Conservation (phyloP, 129 eudicot species). For the Saposhnikovia divaricata region DNA sequence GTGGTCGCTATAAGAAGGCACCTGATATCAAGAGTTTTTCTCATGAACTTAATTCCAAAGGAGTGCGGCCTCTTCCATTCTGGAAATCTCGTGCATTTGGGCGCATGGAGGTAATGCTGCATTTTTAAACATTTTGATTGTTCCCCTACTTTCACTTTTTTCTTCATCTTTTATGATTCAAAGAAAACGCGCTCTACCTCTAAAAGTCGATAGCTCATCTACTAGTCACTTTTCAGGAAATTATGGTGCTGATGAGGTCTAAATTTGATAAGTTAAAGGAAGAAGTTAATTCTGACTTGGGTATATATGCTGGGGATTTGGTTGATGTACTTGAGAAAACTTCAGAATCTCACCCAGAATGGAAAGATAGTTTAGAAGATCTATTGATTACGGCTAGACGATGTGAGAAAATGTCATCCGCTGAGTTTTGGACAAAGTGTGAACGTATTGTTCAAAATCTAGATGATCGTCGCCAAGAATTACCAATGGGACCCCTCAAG, state of each 20-base stretch:
- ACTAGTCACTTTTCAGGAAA: conserved; percentile 40
- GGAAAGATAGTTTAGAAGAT: conserved; percentile 66
- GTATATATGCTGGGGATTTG: conserved; percentile 87
- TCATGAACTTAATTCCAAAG: conserved; percentile 91
- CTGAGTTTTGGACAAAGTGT: conserved; percentile 81
- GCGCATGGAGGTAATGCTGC: conserved; percentile 55
- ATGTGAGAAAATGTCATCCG: conserved; percentile 79
- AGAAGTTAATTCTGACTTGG: conserved; percentile 77
- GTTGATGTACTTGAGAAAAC: conserved; percentile 61
- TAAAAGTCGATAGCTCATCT: not conserved
- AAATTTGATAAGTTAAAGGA: conserved; percentile 80
- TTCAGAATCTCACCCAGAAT: conserved; percentile 56
- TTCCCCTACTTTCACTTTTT: not conserved
- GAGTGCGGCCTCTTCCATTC: conserved; percentile 82
- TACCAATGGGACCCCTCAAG: conserved; percentile 76
- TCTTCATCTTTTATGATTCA: not conserved
- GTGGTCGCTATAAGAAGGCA: conserved; percentile 69
- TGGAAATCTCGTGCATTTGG: conserved; percentile 89
- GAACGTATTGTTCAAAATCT: conserved; percentile 78
- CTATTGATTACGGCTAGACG: conserved; percentile 54
- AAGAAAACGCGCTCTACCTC: not conserved
- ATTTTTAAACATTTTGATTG: not conserved
- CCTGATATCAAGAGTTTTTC: conserved; percentile 91
- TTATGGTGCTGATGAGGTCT: conserved; percentile 67
- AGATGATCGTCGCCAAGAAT: conserved; percentile 90